A percentile compares a stretch with the other conserved stretches of the same genome.
Evolutionary conservation across 352 stramenopile genomes (phyloP).

Genomic region (Phytopythium cucurbitacearum): DNA sequence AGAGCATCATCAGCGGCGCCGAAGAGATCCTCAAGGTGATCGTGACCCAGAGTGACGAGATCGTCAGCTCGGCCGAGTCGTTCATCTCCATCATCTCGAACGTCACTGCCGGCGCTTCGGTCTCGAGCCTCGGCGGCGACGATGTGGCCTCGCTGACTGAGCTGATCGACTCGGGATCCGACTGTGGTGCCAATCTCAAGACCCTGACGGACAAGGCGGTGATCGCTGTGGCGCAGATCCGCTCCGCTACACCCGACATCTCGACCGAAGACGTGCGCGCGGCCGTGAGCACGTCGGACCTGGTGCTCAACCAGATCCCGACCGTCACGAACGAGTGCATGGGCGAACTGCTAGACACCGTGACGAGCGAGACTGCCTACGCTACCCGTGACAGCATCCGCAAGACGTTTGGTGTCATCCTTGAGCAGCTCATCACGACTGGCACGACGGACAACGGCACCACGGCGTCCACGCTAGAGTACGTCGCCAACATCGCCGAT

Average conservation of each 20-base stretch:
- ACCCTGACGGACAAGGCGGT: constrained; percentile 23
- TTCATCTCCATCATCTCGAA: constrained; percentile 6
- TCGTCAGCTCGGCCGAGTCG: constrained; percentile 2
- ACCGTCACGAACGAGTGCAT: constrained; percentile 40
- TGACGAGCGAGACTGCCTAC: constrained; percentile 21
- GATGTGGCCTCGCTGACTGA: constrained; percentile 11
- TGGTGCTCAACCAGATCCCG: constrained; percentile 45
- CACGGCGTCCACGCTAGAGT: constrained; percentile 25
- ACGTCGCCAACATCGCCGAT: constrained; percentile 30
- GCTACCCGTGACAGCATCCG: constrained; percentile 41
- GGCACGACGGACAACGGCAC: constrained; percentile 22
- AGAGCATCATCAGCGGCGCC: constrained; percentile 1
- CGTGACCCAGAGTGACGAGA: constrained; percentile 14
- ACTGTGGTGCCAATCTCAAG: constrained; percentile 14
- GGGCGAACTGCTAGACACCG: constrained; percentile 10
- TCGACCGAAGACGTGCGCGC: constrained; percentile 17
- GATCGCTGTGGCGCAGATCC: constrained; percentile 10
- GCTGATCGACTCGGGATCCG: constrained; percentile 21
- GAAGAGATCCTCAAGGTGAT: constrained; percentile 18
- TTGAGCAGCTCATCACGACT: constrained; percentile 47
- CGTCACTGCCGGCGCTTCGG: constrained; percentile 1
- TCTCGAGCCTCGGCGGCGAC: constrained; percentile 1
- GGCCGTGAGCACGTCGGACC: constrained; percentile 11
- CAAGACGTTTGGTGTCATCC: constrained; percentile 48
- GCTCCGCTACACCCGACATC: constrained; percentile 9